Base-by-base conservation (phyloP, 768 basidiomycete species). In the Fistulinella prunicolor region DNA sequence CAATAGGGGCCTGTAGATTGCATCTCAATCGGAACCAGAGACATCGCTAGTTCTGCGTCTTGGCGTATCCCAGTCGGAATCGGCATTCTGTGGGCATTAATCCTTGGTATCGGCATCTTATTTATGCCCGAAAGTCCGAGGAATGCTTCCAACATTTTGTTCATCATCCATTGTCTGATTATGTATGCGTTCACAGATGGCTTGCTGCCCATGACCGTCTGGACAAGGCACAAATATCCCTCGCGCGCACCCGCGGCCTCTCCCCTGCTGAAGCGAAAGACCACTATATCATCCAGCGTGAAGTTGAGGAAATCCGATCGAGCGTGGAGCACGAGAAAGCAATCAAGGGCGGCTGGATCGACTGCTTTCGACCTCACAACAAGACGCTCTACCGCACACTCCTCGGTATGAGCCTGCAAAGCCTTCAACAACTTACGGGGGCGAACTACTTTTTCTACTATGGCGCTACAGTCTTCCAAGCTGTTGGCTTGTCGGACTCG, bases 381-480 rank as follows among this genome's bases (percentile, higher is more conserved):
- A 85, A 81, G 69, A 76, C 76, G 5, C 71, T 81, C 1, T 88
- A 88, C 62, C 71, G 83, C 47, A 86, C 85, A 3, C 54, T 80
- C 6, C 71, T 84, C 23, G 78, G 81, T 40, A 85, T 85, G 78
- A 63, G 72, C 3, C 66, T 90, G 19, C 86, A 89, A 66, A 76
- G 73, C 49, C 71, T 86, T 52, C 86, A 89, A 60, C 86, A 89
- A 61, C 75, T 88, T 29, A 87, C 82, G 0, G 81, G 82, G 19
- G 81, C 81, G 4, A 84, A 84, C 63, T 83, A 82, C 60, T 83
- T 83, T 68, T 83, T 82, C 69, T 85, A 85, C 60, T 79, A 78
- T 36, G 77, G 77, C 28, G 83, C 85, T 2, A 84, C 84, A 0
- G 69, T 86, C 46, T 86, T 89, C 70, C 57, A 72, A 44, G 74